These are phyloP conservation scores for Saccharomyces hybrid DNA, from an alignment of 1,139 yeast species.

Conservation along the genomic window DNA sequence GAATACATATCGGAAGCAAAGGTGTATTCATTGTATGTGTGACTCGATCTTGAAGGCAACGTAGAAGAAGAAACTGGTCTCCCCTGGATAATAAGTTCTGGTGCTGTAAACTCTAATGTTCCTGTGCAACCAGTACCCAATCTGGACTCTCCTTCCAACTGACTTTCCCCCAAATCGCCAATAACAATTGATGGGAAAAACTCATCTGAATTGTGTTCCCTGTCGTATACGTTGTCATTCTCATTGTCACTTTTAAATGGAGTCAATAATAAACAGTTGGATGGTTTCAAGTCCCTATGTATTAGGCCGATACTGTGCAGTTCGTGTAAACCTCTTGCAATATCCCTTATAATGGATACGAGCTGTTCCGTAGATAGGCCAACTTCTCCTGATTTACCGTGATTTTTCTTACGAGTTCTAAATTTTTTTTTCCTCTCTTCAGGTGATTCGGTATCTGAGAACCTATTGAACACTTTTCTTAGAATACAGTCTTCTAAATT, in stretches of 20 bases:
- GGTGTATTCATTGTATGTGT: constrained; percentile 44
- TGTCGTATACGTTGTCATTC: constrained; percentile 12
- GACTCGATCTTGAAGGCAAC: constrained; percentile 7
- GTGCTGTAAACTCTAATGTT: constrained; percentile 80
- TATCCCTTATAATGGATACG: constrained; percentile 59
- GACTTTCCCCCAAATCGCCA: constrained; percentile 88
- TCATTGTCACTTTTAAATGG: constrained; percentile 8
- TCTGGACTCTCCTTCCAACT: constrained; percentile 53
- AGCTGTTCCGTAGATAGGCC: constrained; percentile 43
- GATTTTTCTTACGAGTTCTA: constrained; percentile 31
- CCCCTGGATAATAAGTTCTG: constrained; percentile 52
- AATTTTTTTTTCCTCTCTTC: constrained; percentile 32
- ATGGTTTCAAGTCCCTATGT: constrained; percentile 83
- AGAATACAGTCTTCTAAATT: constrained; percentile 64
- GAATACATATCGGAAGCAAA: constrained; percentile 74
- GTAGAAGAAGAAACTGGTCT: constrained; percentile 9
- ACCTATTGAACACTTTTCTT: constrained; percentile 30
- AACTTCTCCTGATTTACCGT: constrained; percentile 19
- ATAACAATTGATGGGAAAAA: constrained; percentile 62
- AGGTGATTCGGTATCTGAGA: constrained; percentile 21
- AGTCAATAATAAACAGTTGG: constrained; percentile 61
- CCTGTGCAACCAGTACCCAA: constrained; percentile 74
- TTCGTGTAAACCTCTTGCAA: constrained; percentile 61
- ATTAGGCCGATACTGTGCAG: constrained; percentile 68
- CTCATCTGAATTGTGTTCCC: constrained; percentile 9